Evolutionary conservation across 2,329 filamentous ascomycete species (phyloP), one percentile per base, ranked within the genome.

Genomic region (Bertia moriformis): DNA sequence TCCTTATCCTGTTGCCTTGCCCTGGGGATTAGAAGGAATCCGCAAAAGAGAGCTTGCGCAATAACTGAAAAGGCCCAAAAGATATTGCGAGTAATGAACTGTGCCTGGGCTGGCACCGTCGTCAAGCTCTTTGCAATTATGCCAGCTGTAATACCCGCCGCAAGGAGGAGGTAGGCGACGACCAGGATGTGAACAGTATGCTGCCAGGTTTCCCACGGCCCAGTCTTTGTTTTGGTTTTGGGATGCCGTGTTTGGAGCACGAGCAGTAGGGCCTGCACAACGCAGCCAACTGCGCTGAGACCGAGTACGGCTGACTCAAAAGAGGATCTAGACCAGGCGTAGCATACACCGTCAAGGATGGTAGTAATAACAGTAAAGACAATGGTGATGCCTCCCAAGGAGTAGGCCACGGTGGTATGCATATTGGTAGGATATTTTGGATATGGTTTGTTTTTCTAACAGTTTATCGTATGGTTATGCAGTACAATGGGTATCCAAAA

Each of bases 31-130:
- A 39, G 36, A 42, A 29, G 53, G 40, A n/a, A 56, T 39, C 33
- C 46, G 49, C 10, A 54, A 36, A 55, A 51, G 3, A 53, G 37
- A 13, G 51, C 50, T 39, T 60, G 51, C 3, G 41, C 38, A 10
- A 58, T 48, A 7, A 58, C 44, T 2, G 56, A 56, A 3, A 55
- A 38, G 3, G 48, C 47, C 54, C 55, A 59, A 27, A 56, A 43
- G 7, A 55, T 49, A 40, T 59, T 58, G 32, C 62, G 58, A 15
- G 51, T 51, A 20, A 56, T 47, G 29, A 61, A 48, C 14, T 53
- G 32, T n/a, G n/a, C n/a, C n/a, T n/a, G n/a, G n/a, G n/a, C n/a
- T n/a, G 15, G 27, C 36, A 27, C 7, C n/a, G 22, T 27, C 7
- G n/a, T 27, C 22, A 27, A n/a, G 32, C 10, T 35, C 15, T 18